Percentiles rank a stretch among this genome's conserved stretches.
Conservation (phyloP, 2,329 filamentous ascomycete species). For the Epicoccum nigrum region DNA sequence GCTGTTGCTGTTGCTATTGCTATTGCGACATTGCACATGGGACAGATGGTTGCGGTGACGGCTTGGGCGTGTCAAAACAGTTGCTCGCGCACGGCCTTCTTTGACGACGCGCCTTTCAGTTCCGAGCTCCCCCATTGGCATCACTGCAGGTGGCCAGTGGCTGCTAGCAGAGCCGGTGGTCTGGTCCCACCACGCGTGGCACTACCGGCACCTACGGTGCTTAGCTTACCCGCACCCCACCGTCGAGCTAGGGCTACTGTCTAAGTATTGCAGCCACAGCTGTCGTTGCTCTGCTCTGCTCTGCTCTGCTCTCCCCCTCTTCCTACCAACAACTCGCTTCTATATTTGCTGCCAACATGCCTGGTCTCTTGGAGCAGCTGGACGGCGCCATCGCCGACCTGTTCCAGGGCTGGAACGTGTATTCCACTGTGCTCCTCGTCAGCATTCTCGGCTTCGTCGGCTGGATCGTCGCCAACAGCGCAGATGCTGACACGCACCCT, state of each 20-base stretch:
- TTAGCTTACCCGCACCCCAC: too few relatives aligned
- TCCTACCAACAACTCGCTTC: not conserved
- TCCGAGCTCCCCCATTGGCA: too few relatives aligned
- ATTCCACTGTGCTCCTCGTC: slow-evolving; percentile 74
- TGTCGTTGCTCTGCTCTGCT: too few relatives aligned
- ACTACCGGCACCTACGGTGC: too few relatives aligned
- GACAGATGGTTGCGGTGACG: not conserved
- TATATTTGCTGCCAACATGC: slow-evolving; percentile 37
- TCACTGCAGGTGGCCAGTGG: too few relatives aligned
- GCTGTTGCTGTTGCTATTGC: not conserved
- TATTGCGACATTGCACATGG: too few relatives aligned
- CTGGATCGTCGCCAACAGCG: slow-evolving; percentile 72
- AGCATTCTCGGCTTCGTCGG: slow-evolving; percentile 70
- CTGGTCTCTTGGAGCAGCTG: slow-evolving; percentile 65
- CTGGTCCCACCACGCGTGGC: too few relatives aligned
- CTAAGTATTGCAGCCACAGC: too few relatives aligned
- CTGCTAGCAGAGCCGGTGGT: too few relatives aligned
- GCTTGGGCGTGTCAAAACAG: slow-evolving; percentile 20
- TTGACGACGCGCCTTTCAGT: not conserved
- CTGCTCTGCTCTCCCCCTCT: not conserved
- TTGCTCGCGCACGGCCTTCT: slow-evolving; percentile 7
- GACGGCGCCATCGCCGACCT: slow-evolving; percentile 73
- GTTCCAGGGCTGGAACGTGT: slow-evolving; percentile 80
- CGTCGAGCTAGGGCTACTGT: not conserved
- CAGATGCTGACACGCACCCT: slow-evolving; percentile 90